Evolutionary conservation across 495 filamentous ascomycete species (phyloP).

Genomic region (Friedmanniomyces simplex): DNA sequence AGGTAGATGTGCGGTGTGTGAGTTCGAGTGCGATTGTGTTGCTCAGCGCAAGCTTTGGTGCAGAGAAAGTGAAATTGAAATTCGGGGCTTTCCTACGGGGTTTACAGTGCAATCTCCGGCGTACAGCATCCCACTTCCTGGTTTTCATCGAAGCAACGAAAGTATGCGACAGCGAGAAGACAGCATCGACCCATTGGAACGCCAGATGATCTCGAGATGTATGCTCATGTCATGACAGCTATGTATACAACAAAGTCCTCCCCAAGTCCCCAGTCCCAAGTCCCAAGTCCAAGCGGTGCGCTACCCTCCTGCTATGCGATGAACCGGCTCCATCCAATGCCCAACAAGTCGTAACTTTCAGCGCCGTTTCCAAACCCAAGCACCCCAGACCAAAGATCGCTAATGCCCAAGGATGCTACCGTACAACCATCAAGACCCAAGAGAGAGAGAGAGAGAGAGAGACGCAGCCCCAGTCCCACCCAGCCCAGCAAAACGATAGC

Average conservation of each 20-base stretch:
- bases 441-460: background rate
- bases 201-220: background rate
- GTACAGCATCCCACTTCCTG: no score
- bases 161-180: no score
- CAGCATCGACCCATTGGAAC: no score
- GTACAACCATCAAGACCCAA: background rate
- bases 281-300: no score
- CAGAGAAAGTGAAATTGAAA: no score
- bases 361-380: background rate
- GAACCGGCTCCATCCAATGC: background rate
- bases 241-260: background rate
- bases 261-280: background rate
- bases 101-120: no score
- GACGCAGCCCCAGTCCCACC: background rate
- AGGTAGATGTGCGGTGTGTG: background rate
- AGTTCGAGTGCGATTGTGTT: background rate
- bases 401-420: background rate
- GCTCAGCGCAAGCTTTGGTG: background rate
- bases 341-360: background rate
- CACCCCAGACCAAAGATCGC: background rate
- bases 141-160: no score
- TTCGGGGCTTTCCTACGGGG: no score
- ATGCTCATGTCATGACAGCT: background rate
- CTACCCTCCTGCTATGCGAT: background rate
- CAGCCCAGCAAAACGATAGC: no score